phyloP scores from a whole-genome alignment of 2,329 filamentous ascomycete species.

The Plectosphaerella plurivora region DNA sequence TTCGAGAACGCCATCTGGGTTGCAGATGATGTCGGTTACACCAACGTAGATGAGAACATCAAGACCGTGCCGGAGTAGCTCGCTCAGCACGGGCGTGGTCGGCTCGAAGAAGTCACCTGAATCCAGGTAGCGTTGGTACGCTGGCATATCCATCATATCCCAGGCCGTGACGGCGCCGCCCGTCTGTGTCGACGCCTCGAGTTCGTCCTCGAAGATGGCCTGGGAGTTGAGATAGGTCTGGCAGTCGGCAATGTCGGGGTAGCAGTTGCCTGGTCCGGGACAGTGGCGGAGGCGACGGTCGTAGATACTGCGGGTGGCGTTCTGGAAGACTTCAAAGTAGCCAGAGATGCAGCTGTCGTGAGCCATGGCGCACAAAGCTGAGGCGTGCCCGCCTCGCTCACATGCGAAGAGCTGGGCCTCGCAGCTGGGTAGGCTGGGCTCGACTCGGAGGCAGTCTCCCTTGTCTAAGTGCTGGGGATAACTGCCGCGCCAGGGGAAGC shows the following conservation, averaged over 20 bases:
- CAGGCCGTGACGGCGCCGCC: neutral
- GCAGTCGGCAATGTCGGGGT: constrained; percentile 2
- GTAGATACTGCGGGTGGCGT: constrained; percentile 2
- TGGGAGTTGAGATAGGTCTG: neutral
- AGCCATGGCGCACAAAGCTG: constrained; percentile 2
- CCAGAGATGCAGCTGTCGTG: neutral
- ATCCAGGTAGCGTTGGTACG: neutral
- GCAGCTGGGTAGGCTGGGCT: neutral
- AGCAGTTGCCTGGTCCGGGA: constrained; percentile 1
- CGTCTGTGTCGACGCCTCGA: constrained; percentile 1
- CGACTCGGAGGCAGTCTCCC: neutral
- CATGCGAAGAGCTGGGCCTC: neutral
- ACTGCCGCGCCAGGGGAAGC: neutral
- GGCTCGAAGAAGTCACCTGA: constrained; percentile 5
- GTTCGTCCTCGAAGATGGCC: neutral
- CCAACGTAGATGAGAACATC: constrained; percentile 4
- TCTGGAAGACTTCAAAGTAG: constrained; percentile 2
- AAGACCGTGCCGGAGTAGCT: neutral
- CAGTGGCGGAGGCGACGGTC: constrained; percentile 2
- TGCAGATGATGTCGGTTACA: constrained; percentile 4
- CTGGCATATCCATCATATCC: constrained; percentile 1
- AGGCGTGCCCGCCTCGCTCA: neutral
- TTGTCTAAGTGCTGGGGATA: neutral
- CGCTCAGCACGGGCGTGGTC: neutral
- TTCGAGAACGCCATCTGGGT: constrained; percentile 5